A percentile compares a stretch with the other conserved stretches of the same genome.
Evolutionary conservation across 2,329 filamentous ascomycete genomes (phyloP).

Genomic region (Venturia effusa): DNA sequence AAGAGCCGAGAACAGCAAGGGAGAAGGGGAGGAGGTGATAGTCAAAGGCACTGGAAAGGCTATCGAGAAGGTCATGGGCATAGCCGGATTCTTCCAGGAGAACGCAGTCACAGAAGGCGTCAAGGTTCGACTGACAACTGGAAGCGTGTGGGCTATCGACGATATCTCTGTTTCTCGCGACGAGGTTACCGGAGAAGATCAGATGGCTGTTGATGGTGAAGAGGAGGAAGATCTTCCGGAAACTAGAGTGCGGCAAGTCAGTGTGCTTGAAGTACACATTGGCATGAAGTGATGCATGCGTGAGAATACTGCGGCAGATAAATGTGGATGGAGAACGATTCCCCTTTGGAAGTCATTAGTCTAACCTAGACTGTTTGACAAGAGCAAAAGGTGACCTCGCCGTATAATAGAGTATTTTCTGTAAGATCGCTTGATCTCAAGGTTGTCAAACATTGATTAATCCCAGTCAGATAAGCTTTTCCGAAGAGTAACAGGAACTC

Average conservation of each 20-base stretch:
- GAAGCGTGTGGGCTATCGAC: slow-evolving; percentile 10
- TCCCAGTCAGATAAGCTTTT: background rate
- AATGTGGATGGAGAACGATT: background rate
- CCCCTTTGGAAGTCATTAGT: background rate
- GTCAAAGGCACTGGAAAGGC: slow-evolving; percentile 8
- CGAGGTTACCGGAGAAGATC: background rate
- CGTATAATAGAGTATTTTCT: background rate
- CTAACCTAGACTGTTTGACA: background rate
- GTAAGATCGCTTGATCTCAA: background rate
- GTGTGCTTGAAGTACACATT: slow-evolving; percentile 9
- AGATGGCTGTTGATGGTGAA: background rate
- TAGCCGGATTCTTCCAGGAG: slow-evolving; percentile 10
- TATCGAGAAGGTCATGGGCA: slow-evolving; percentile 10
- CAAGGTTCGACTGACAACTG: slow-evolving; percentile 6
- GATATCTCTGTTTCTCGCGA: slow-evolving; percentile 1
- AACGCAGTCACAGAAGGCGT: background rate
- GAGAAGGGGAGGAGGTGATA: slow-evolving; percentile 5
- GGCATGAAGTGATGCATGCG: background rate
- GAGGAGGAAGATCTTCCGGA: slow-evolving; percentile 12
- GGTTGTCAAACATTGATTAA: background rate
- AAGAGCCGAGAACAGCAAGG: background rate
- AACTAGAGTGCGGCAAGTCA: slow-evolving; percentile 5
- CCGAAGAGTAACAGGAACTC: no score
- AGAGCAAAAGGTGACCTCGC: background rate
- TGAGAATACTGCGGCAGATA: background rate